Base-by-base conservation (phyloP, 169 alveolate genomes). In the Cryptosporidium tyzzeri region DNA sequence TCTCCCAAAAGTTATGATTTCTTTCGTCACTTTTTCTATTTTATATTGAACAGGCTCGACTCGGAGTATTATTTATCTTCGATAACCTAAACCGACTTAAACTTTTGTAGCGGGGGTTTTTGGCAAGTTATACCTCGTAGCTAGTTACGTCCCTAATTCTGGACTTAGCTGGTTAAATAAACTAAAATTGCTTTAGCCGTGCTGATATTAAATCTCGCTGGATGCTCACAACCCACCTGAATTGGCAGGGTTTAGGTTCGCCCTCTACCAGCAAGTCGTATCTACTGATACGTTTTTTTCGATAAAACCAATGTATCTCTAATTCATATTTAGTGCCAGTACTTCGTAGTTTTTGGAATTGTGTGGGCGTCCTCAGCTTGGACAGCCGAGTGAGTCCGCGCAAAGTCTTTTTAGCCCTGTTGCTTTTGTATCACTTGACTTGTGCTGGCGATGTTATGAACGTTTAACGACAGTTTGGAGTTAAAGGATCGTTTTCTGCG, bases 191-290 rank as follows among this genome's bases (percentile, higher is more conserved):
- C 71, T 41, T 44, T 62, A 41, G 73, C 89, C 73, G n/a, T 23
- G 67, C 67, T 80, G 33, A 67, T 7, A n/a, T 10, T 23, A 5
- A 73, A 23, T 29, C 65, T 29, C 68, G 89, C 89, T 80, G 89
- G 89, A 45, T 80, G 89, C 89, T 80, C 29, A 80, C 21, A 80
- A 65, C 74, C 89, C 75, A 45, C 89, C 89, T 39, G 14, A 14
- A 62, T 58, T 62, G 89, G 89, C 68, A 62, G 75, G 89, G 89
- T 65, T 80, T 41, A 80, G 89, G 89, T 80, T 80, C 89, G 89
- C 74, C 89, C 89, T 80, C 89, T 62, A 80, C 89, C 89, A 80
- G 89, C 75, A 65, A 80, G 89, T 80, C 89, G 89, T 80, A 80
- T 80, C 89, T 61, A 21, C 8, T 2, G 89, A 80, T 80, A 62